Evolutionary conservation across 139 green algal species (phyloP).

Genomic region (Volvox reticuliferus): DNA sequence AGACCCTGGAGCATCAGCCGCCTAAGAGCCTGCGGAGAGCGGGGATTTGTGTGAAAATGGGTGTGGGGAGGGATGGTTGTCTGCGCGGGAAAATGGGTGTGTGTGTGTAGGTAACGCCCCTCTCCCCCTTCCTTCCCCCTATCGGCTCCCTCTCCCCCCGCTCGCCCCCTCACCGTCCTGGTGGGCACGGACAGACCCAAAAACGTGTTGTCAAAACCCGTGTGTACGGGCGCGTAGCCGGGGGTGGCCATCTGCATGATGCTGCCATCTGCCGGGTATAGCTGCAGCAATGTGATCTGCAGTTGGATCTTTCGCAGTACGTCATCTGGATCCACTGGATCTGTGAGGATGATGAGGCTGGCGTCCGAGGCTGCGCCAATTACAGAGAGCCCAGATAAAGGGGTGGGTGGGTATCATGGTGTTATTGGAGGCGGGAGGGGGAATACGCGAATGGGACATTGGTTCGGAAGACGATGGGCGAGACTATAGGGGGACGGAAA

Average conservation of each 20-base stretch:
- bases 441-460: no score
- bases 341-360: not conserved
- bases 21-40: not conserved
- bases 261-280: not conserved
- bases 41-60: not conserved
- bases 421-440: no score
- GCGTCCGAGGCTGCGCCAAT: not conserved
- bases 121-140: not conserved
- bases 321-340: not conserved
- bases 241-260: not conserved
- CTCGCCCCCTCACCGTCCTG: not conserved
- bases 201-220: slow-evolving; percentile 18
- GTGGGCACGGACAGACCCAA: not conserved
- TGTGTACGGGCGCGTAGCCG: slow-evolving; percentile 2
- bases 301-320: not conserved
- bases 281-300: not conserved
- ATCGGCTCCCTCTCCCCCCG: no score
- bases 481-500: no score
- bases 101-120: no score
- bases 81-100: no score
- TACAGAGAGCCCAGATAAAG: no score
- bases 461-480: no score
- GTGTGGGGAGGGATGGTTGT: not conserved
- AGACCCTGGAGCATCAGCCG: not conserved
- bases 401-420: no score